A percentile compares a stretch with the other conserved stretches of the same genome.
Conservation (phyloP, 768 basidiomycete genomes). For the Termitomyces sp. region DNA sequence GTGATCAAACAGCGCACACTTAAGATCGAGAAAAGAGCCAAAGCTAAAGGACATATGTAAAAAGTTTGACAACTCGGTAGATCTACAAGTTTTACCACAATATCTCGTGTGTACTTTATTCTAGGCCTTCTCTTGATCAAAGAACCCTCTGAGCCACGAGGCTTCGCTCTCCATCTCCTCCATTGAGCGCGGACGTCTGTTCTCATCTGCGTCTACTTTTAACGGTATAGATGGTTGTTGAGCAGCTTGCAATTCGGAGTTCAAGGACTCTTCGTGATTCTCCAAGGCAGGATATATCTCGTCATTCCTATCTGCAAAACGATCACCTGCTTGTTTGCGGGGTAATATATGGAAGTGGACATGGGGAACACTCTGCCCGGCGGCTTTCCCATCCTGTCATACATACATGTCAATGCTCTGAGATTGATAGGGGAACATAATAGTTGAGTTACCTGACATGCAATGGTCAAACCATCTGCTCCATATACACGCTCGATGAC, state of each 20-base stretch:
- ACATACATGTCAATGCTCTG: background rate
- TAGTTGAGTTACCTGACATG: conserved; percentile 64
- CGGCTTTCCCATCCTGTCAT: conserved; percentile 75
- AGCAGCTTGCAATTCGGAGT: conserved; percentile 27
- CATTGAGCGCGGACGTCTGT: conserved; percentile 50
- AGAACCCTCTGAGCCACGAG: conserved; percentile 55
- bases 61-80: background rate
- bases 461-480: conserved; percentile 81
- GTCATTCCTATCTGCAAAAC: conserved; percentile 58
- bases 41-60: background rate
- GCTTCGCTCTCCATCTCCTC: conserved; percentile 84
- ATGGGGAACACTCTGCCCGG: conserved; percentile 79
- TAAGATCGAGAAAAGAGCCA: no score
- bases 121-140: conserved; percentile 21
- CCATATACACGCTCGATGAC: conserved; percentile 79
- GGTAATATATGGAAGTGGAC: conserved; percentile 97
- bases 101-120: background rate
- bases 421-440: background rate
- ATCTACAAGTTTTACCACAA: background rate
- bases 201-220: conserved; percentile 67
- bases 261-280: conserved; percentile 46
- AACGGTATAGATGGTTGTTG: conserved; percentile 29
- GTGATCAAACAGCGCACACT: background rate
- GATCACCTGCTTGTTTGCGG: conserved; percentile 63
- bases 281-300: conserved; percentile 81